A percentile compares a stretch with the other conserved stretches of the same genome.
Evolutionary conservation across 208 protist genomes (phyloP).

Genomic region (Trypanosoma melophagium): DNA sequence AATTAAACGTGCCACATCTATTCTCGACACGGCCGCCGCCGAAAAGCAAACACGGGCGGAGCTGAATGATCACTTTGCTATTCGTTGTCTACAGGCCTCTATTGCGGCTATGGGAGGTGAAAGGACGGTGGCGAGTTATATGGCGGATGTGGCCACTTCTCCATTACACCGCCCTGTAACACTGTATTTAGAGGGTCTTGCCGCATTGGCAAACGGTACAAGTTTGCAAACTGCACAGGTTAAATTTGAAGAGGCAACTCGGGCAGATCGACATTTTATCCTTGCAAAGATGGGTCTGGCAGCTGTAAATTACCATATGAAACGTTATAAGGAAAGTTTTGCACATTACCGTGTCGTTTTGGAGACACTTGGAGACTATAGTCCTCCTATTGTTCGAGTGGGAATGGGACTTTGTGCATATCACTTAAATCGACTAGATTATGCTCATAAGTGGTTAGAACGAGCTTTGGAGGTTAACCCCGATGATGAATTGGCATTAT

Average conservation of each 20-base stretch:
- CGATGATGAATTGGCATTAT: constrained; percentile 75
- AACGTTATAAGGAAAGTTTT: constrained; percentile 74
- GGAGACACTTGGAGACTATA: constrained; percentile 53
- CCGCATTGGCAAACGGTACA: constrained; percentile 54
- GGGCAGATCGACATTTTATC: constrained; percentile 51
- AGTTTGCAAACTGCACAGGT: constrained; percentile 53
- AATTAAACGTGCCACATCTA: constrained; percentile 40
- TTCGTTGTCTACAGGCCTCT: constrained; percentile 72
- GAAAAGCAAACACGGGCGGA: constrained; percentile 23
- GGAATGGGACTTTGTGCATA: constrained; percentile 85
- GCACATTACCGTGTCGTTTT: constrained; percentile 68
- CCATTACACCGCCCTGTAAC: constrained; percentile 36
- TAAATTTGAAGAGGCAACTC: constrained; percentile 63
- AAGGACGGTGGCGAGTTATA: constrained; percentile 25
- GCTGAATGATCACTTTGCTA: constrained; percentile 49
- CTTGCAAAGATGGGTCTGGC: constrained; percentile 74
- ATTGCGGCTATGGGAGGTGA: constrained; percentile 79
- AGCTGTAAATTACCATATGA: constrained; percentile 59
- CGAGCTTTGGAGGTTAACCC: constrained; percentile 58
- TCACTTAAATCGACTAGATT: constrained; percentile 42
- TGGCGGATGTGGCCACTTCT: constrained; percentile 23
- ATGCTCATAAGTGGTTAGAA: constrained; percentile 66
- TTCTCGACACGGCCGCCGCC: constrained; percentile 44
- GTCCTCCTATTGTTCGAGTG: constrained; percentile 73
- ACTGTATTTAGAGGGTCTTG: constrained; percentile 73